Evolutionary conservation across 1,139 yeast genomes (phyloP).

Genomic region (Meyerozyma guilliermondii): DNA sequence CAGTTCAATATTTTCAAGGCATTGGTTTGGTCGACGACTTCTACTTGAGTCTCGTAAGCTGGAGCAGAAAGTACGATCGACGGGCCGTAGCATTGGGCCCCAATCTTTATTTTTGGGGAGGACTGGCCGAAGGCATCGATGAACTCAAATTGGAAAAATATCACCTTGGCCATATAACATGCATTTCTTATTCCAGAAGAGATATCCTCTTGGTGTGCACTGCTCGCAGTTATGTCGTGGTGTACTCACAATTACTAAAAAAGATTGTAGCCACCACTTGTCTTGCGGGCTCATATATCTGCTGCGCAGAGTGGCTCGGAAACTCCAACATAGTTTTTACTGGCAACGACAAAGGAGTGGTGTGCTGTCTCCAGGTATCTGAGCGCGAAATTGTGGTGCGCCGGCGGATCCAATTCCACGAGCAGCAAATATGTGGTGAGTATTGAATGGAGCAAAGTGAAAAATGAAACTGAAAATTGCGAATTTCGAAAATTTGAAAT

Average conservation of each 20-base stretch:
- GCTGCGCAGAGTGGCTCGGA: constrained; percentile 62
- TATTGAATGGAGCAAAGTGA: constrained; percentile 3
- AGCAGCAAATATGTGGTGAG: constrained; percentile 68
- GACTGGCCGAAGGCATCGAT: constrained; percentile 38
- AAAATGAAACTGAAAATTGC: background rate
- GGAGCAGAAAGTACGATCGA: constrained; percentile 53
- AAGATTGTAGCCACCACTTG: constrained; percentile 22
- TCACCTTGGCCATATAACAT: constrained; percentile 40
- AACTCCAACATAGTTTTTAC: constrained; percentile 41
- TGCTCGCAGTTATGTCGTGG: constrained; percentile 20
- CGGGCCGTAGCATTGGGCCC: constrained; percentile 68
- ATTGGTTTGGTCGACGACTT: constrained; percentile 66
- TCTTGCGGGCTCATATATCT: constrained; percentile 44
- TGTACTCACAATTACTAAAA: constrained; percentile 17
- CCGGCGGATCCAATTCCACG: constrained; percentile 42
- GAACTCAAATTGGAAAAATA: constrained; percentile 17
- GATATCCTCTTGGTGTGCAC: constrained; percentile 54
- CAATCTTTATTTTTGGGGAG: constrained; percentile 65
- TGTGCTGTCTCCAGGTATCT: constrained; percentile 21
- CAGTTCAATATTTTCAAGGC: background rate
- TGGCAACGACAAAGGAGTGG: constrained; percentile 70
- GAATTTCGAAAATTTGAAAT: constrained; percentile 5
- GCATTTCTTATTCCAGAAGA: constrained; percentile 50
- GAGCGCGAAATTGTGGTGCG: background rate
- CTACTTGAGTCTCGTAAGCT: constrained; percentile 71